Evolutionary conservation across 176 grass and related monocot species (phyloP).

Genomic region (Rhynchospora breviuscula): DNA sequence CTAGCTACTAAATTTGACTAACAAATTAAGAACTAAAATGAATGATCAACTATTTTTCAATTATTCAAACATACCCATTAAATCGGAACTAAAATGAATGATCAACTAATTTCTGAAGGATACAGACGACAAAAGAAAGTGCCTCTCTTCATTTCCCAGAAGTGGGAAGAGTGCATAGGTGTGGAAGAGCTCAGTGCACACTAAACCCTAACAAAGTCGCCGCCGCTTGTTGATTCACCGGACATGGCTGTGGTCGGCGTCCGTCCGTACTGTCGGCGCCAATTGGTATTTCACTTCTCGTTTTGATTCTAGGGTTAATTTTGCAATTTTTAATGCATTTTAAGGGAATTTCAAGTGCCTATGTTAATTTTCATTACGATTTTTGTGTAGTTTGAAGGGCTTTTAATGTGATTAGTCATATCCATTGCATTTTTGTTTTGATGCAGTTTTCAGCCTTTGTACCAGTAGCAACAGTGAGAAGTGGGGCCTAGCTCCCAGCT

Average conservation of each 20-base stretch:
- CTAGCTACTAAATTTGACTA: too few relatives aligned
- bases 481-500: constrained; percentile 94
- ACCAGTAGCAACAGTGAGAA: constrained; percentile 21
- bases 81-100: too few relatives aligned
- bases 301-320: neutral
- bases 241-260: too few relatives aligned
- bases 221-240: constrained; percentile 47
- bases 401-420: neutral
- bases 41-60: too few relatives aligned
- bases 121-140: neutral
- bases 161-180: too few relatives aligned
- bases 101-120: neutral
- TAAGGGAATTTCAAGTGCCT: too few relatives aligned
- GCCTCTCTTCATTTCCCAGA: neutral
- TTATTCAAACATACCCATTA: too few relatives aligned
- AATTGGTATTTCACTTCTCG: constrained; percentile 27
- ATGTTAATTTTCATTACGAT: too few relatives aligned
- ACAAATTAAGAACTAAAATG: too few relatives aligned
- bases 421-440: neutral
- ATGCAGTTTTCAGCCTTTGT: constrained; percentile 65
- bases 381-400: neutral
- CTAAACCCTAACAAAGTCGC: constrained; percentile 41
- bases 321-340: too few relatives aligned
- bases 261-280: too few relatives aligned
- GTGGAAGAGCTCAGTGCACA: constrained; percentile 67